phyloP scores from a whole-genome alignment of 768 basidiomycete genomes.

The Boletus vermiculosoides region DNA sequence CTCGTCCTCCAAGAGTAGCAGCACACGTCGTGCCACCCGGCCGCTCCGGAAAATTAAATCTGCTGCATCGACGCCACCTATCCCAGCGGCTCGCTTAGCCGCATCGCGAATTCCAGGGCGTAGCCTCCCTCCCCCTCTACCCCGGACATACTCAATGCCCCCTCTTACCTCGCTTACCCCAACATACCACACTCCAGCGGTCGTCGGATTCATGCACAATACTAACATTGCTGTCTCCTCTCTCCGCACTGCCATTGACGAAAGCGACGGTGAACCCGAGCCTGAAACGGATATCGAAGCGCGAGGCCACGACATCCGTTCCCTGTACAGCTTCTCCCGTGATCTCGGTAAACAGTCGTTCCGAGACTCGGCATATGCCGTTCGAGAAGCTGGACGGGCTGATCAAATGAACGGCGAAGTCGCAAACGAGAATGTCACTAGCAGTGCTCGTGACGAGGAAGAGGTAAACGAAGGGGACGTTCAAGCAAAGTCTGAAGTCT shows the following conservation, averaged over 20 bases:
- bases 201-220: conserved; percentile 33
- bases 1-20: conserved; percentile 21
- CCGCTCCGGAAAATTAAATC: conserved; percentile 36
- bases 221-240: conserved; percentile 38
- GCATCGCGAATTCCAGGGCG: conserved; percentile 34
- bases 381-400: conserved; percentile 20
- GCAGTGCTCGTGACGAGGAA: conserved; percentile 15
- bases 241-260: conserved; percentile 35
- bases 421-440: conserved; percentile 11
- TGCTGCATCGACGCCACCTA: conserved; percentile 35
- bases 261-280: conserved; percentile 34
- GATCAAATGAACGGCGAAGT: conserved; percentile 25
- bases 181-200: conserved; percentile 27
- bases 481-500: conserved; percentile 18
- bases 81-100: conserved; percentile 33
- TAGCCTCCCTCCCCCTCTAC: conserved; percentile 29
- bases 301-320: conserved; percentile 31
- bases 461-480: conserved; percentile 1
- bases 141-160: conserved; percentile 35
- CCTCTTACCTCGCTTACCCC: conserved; percentile 30
- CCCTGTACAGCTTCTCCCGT: conserved; percentile 35
- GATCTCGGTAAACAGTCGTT: conserved; percentile 29
- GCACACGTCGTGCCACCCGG: conserved; percentile 29
- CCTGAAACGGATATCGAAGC: conserved; percentile 33
- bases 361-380: conserved; percentile 25